phyloP scores from a whole-genome alignment of 768 basidiomycete species.

The Leucogyrophana mollusca region DNA sequence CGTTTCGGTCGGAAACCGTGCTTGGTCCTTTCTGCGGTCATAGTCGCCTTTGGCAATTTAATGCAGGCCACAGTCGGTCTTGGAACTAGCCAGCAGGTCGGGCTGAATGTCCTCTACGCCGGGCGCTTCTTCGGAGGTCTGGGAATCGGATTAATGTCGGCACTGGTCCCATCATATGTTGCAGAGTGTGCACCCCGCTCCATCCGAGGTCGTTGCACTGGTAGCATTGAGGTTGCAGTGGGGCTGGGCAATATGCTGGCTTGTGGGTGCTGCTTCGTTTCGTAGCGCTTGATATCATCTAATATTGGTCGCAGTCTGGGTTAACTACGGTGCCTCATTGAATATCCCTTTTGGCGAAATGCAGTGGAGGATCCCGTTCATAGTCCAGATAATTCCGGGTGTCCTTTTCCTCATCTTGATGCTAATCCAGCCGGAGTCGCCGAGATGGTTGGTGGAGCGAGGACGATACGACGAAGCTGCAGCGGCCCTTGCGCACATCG shows the following conservation, averaged over 20 bases:
- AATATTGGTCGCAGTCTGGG: constrained; percentile 29
- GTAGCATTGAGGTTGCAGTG: constrained; percentile 29
- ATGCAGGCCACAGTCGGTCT: constrained; percentile 34
- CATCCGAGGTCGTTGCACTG: constrained; percentile 38
- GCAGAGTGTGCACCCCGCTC: constrained; percentile 36
- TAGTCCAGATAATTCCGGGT: constrained; percentile 38
- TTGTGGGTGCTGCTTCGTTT: constrained; percentile 24
- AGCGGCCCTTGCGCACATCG: constrained; percentile 27
- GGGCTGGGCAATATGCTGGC: constrained; percentile 34
- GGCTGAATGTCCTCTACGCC: constrained; percentile 29
- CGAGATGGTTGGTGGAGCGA: constrained; percentile 39
- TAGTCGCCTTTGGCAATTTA: constrained; percentile 33
- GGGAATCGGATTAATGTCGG: constrained; percentile 40
- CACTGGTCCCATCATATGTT: constrained; percentile 35
- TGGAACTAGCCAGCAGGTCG: constrained; percentile 22
- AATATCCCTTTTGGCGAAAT: constrained; percentile 23
- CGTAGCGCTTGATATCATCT: not conserved
- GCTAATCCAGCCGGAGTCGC: constrained; percentile 40
- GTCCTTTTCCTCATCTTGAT: constrained; percentile 34
- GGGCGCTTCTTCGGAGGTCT: constrained; percentile 48
- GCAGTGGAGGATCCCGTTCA: constrained; percentile 39
- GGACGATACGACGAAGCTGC: constrained; percentile 34
- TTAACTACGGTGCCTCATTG: constrained; percentile 31
- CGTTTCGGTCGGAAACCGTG: constrained; percentile 35
- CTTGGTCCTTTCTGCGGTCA: constrained; percentile 26